Base-by-base conservation (phyloP, 2,329 filamentous ascomycete species). In the Chrysoporthe deuterocubensis region DNA sequence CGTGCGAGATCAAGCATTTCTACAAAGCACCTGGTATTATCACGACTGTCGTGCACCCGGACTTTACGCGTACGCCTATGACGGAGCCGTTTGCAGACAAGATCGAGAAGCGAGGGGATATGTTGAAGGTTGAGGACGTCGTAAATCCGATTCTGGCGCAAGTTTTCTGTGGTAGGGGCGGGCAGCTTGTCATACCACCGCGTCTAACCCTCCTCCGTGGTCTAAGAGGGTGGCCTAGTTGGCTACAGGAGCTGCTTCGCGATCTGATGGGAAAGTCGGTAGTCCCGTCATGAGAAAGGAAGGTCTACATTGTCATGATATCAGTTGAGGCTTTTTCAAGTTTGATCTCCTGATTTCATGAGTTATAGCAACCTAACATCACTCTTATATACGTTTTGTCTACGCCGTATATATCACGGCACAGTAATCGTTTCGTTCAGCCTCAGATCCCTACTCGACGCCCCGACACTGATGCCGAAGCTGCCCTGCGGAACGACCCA, bases 401-500 rank as follows among this genome's bases (percentile, higher is more conserved):
- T 13, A 34, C 14, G 6, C 6, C n/a, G 5, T 2, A 44, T 50
- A 5, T 6, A 34, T 67, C 46, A 70, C 13, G 67, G 62, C 1
- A 67, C 58, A 13, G 46, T 62, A 42, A 81, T 67, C 11, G 69
- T 78, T 3, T 76, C 78, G n/a, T 76, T 79, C 43, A 81, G 72
- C 42, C 81, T 75, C 50, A 84, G 74, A 72, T 85, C 82, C 50
- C 82, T 75, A 65, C 82, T 84, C 69, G 82, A 84, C 2, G 82
- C 77, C 1, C 82, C 83, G 0, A 85, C 79, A 11, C 71, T 75
- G 43, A 85, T 74, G 0, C 71, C 77, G 71, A 84, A 84, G 16
- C 72, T 76, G 0, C 83, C 83, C 18, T 73, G 72, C 6, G 85
- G 84, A 58, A 87, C 75, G 3, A 83, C 73, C 90, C 90, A 93